A percentile compares a stretch with the other conserved stretches of the same genome.
Conservation (phyloP, 129 eudicot species). For the Artemisia annua region DNA sequence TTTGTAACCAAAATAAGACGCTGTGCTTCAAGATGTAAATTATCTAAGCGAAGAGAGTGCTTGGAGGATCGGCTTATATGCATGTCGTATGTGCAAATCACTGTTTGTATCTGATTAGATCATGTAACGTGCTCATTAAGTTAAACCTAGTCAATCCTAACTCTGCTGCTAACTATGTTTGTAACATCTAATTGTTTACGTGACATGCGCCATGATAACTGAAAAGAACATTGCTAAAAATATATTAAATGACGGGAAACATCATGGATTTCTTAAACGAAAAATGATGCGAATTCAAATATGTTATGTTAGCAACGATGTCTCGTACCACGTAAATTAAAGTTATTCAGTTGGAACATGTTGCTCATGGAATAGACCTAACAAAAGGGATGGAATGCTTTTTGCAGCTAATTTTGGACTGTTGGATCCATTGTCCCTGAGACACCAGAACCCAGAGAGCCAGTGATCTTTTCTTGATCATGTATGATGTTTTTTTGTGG, state of each 20-base stretch:
- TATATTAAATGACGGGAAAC: too few relatives aligned
- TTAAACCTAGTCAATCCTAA: too few relatives aligned
- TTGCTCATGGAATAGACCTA: conserved; percentile 39
- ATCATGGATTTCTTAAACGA: background rate
- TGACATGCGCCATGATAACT: too few relatives aligned
- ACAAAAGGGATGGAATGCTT: conserved; percentile 21
- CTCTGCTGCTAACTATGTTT: too few relatives aligned
- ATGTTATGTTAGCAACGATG: background rate
- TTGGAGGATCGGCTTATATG: background rate
- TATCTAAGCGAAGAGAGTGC: background rate
- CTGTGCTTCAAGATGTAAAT: background rate
- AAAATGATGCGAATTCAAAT: background rate
- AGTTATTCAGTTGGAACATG: conserved; percentile 21
- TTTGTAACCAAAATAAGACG: background rate
- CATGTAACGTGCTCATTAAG: too few relatives aligned
- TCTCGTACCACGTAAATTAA: background rate
- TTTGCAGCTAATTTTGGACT: conserved; percentile 37
- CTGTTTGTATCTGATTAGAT: too few relatives aligned
- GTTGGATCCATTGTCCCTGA: conserved; percentile 29
- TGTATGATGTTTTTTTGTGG: conserved; percentile 31
- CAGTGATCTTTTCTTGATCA: conserved; percentile 30
- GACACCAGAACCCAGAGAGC: conserved; percentile 29
- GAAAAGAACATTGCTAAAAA: too few relatives aligned
- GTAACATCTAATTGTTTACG: too few relatives aligned
- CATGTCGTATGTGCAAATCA: background rate